phyloP scores from a whole-genome alignment of 129 eudicot genomes.

The Solidago caesia region DNA sequence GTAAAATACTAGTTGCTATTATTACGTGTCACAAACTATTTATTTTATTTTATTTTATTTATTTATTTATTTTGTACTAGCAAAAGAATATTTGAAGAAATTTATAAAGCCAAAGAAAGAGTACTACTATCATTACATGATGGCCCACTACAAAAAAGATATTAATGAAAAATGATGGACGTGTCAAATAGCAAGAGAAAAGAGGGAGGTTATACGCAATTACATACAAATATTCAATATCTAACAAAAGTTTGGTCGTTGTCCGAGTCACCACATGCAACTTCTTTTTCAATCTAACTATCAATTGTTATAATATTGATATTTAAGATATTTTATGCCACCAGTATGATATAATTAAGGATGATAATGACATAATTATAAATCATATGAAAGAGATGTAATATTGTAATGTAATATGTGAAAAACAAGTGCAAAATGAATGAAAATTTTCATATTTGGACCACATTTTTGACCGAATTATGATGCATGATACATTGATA shows the following conservation, averaged over 20 bases:
- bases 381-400: background rate
- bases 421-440: conserved; percentile 7
- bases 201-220: conserved; percentile 1
- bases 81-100: too few species aligned
- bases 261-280: conserved; percentile 28
- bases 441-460: background rate
- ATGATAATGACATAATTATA: conserved; percentile 12
- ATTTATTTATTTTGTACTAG: too few species aligned
- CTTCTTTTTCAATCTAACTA: conserved; percentile 3
- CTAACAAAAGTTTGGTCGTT: conserved; percentile 24
- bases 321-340: background rate
- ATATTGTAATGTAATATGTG: conserved; percentile 6
- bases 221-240: background rate
- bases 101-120: too few species aligned
- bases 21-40: too few species aligned
- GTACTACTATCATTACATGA: background rate
- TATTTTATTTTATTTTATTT: too few species aligned
- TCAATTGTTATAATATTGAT: background rate
- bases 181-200: conserved; percentile 2
- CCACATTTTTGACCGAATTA: background rate
- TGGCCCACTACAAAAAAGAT: background rate
- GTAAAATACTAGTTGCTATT: too few species aligned
- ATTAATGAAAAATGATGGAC: background rate
- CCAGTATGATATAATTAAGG: background rate
- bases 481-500: too few species aligned